Base-by-base conservation (phyloP, 306 rosid species). In the Senna siamea region DNA sequence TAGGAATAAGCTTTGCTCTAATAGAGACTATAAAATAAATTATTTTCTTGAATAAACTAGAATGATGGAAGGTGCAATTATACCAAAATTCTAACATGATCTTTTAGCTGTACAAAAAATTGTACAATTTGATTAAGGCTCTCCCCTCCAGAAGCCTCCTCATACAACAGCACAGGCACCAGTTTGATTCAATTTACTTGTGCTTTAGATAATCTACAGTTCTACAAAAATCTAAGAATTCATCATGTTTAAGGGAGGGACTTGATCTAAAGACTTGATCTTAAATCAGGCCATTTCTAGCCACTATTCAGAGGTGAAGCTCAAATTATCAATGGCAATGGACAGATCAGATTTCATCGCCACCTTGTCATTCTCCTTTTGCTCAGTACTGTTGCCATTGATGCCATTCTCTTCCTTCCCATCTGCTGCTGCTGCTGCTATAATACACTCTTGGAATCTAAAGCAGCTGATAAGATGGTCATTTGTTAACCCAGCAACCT, bases 381-480 rank as follows among this genome's bases (percentile, higher is more conserved):
- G 72, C 58, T 74, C 83, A 10, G 83, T 76, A 12, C 72, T 77
- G 34, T 54, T 48, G 41, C 74, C 66, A 50, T 50, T 82, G 76
- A 61, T 44, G 61, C 76, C 87, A 76, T 83, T 86, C 76, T 79
- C 86, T 70, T 82, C 85, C 81, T 82, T 82, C 71, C 84, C 89
- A 75, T 87, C 91, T 1, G 79, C 87, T 5, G 86, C 81, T 41
- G 79, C 78, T 47, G 60, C 60, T 2, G 64, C 64, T 12, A 58
- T 58, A 58, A 85, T 30, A 70, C 94, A 91, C 18, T 89, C 94
- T 72, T 83, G 82, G 74, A 91, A 87, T 79, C 97, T 88, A 85
- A 87, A 91, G 89, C 97, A 91, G 78, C 87, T 60, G 63, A 70
- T 76, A 73, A 91, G 92, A 78, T 91, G 97, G 84, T 91, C 97